Percentiles rank a stretch among this genome's conserved stretches.
Conservation (phyloP, 805 yeast genomes). For the Alloascoidea hylecoeti region DNA sequence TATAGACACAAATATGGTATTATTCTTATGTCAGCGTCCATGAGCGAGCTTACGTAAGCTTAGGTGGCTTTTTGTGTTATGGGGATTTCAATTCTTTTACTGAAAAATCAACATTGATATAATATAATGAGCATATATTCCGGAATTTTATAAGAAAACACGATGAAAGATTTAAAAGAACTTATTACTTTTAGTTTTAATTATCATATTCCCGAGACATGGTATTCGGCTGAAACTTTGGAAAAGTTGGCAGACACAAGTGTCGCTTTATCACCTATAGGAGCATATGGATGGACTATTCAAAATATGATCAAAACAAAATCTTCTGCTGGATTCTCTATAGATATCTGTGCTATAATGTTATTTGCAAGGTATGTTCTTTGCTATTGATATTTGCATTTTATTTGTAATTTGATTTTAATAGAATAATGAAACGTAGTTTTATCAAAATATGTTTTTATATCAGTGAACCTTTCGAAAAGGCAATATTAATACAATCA, state of each 20-base stretch:
- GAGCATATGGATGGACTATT: neutral
- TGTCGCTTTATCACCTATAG: conserved; percentile 1
- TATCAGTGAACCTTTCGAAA: neutral
- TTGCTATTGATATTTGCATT: too few relatives aligned
- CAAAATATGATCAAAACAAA: neutral
- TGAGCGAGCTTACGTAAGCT: neutral
- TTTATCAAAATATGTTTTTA: neutral
- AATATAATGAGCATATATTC: too few relatives aligned
- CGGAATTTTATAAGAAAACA: too few relatives aligned
- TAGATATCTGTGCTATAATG: conserved; percentile 1
- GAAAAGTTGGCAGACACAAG: neutral
- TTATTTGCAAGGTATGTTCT: neutral
- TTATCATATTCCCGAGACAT: neutral
- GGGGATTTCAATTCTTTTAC: neutral
- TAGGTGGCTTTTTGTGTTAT: neutral
- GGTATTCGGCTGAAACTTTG: neutral
- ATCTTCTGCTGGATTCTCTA: neutral
- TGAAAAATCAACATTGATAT: neutral
- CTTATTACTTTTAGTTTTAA: neutral
- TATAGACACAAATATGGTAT: neutral
- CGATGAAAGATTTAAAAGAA: too few relatives aligned
- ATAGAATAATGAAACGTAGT: neutral
- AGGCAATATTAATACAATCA: neutral
- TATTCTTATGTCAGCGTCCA: neutral
- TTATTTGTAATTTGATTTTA: too few relatives aligned